Percentiles rank a stretch among this genome's conserved stretches.
These are phyloP conservation scores for Alternaria hordeiaustralica DNA, from an alignment of 2,329 filamentous ascomycete species.

Conservation along the genomic window DNA sequence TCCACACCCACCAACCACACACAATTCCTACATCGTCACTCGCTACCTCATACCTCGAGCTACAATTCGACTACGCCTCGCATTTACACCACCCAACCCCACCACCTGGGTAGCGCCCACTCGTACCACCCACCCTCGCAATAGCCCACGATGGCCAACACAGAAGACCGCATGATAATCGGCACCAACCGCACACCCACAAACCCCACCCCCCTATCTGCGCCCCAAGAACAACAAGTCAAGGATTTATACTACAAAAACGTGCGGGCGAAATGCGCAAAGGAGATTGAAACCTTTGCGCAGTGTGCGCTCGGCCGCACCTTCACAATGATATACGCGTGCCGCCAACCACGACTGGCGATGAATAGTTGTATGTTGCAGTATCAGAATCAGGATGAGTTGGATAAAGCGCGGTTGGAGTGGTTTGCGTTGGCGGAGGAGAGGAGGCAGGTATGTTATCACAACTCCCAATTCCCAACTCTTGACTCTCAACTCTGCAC, in stretches of 20 bases:
- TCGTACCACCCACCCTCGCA: too few species aligned
- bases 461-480: too few species aligned
- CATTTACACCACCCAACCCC: neutral
- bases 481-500: too few species aligned
- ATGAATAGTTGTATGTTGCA: conserved; percentile 96
- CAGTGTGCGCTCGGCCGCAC: conserved; percentile 87
- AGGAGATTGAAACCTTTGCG: conserved; percentile 74
- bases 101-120: neutral
- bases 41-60: neutral
- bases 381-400: conserved; percentile 82
- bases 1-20: neutral
- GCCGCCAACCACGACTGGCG: conserved; percentile 75
- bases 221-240: conserved; percentile 71
- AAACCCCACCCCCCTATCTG: conserved; percentile 73
- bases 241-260: conserved; percentile 79
- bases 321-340: conserved; percentile 85
- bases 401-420: conserved; percentile 88
- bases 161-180: conserved; percentile 25
- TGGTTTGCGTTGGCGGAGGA: conserved; percentile 85
- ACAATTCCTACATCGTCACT: neutral
- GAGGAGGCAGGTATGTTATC: conserved; percentile 57
- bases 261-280: conserved; percentile 79
- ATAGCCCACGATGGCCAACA: conserved; percentile 17
- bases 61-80: too few species aligned
- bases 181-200: conserved; percentile 29